Conservation (phyloP, 2,329 filamentous ascomycete genomes). For the Tothia fuscella region DNA sequence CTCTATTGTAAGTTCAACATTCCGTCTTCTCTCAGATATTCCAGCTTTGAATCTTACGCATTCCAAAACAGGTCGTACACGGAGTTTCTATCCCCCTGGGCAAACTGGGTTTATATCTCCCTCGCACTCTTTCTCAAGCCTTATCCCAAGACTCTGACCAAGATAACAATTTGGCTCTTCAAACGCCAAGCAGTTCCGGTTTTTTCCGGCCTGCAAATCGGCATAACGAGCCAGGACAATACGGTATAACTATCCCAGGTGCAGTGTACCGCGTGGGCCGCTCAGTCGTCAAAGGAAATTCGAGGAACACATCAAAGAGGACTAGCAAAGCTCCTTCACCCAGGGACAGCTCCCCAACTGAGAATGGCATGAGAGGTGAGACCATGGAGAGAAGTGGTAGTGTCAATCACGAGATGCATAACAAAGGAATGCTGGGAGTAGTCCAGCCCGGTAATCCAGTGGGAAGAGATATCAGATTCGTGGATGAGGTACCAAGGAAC, state of each 20-base stretch:
- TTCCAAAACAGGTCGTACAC: constrained; percentile 53
- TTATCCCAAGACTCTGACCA: constrained; percentile 14
- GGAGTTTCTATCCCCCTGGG: constrained; percentile 70
- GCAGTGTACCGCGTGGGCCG: constrained; percentile 1
- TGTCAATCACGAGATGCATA: too few species aligned
- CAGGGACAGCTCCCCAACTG: too few species aligned
- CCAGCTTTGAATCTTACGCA: neutral
- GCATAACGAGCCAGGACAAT: neutral
- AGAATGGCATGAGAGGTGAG: too few species aligned
- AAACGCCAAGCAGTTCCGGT: neutral
- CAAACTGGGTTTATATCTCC: constrained; percentile 51
- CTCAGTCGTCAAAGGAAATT: too few species aligned
- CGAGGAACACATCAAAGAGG: too few species aligned
- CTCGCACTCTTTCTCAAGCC: constrained; percentile 47
- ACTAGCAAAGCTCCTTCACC: too few species aligned
- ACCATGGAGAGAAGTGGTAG: too few species aligned
- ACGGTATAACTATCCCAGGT: neutral
- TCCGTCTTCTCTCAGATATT: neutral
- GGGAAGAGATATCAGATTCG: too few species aligned
- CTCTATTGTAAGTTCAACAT: constrained; percentile 53
- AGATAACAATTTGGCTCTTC: neutral
- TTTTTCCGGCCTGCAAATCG: neutral
- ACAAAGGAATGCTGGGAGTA: too few species aligned
- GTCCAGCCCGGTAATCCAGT: too few species aligned
- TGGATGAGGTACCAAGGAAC: too few species aligned